Percentiles rank a stretch among this genome's conserved stretches.
These are phyloP conservation scores for Dicorynia guianensis DNA, from an alignment of 306 rosid species.

Conservation along the genomic window DNA sequence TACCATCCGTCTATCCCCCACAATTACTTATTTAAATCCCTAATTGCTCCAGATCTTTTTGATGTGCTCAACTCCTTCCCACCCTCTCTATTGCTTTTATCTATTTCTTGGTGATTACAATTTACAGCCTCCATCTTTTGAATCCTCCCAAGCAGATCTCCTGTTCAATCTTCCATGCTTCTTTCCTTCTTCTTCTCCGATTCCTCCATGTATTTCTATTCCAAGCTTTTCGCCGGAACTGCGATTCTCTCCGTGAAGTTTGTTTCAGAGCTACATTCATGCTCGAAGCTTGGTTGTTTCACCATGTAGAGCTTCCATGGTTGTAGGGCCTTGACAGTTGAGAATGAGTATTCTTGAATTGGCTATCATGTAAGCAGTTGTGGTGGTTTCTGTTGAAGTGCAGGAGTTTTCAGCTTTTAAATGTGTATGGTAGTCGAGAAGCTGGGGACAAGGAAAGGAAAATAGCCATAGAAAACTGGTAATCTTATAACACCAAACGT, in stretches of 20 bases:
- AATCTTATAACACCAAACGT: constrained; percentile 27
- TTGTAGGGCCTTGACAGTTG: constrained; percentile 8
- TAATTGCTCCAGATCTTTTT: constrained; percentile 44
- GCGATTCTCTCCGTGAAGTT: constrained; percentile 11
- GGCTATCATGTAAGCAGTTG: constrained; percentile 14
- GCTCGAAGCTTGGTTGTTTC: constrained; percentile 12
- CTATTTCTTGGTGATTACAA: not conserved
- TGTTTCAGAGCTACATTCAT: constrained; percentile 33
- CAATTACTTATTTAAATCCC: constrained; percentile 38
- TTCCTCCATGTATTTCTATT: constrained; percentile 14
- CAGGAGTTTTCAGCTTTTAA: not conserved
- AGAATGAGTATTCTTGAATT: constrained; percentile 8
- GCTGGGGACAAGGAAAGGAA: constrained; percentile 24
- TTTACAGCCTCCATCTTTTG: not conserved
- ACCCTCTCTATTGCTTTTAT: not conserved
- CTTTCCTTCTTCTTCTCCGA: not conserved
- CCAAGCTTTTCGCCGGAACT: not conserved
- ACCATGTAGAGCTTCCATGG: not conserved
- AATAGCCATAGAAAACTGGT: constrained; percentile 13
- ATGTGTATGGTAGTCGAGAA: constrained; percentile 48
- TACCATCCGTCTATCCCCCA: constrained; percentile 10
- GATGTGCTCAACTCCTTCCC: not conserved
- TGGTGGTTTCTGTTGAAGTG: not conserved
- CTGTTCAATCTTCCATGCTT: not conserved
- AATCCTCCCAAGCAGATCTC: constrained; percentile 38